Evolutionary conservation across 306 rosid genomes (phyloP).

Genomic region (Calophaca sinica): DNA sequence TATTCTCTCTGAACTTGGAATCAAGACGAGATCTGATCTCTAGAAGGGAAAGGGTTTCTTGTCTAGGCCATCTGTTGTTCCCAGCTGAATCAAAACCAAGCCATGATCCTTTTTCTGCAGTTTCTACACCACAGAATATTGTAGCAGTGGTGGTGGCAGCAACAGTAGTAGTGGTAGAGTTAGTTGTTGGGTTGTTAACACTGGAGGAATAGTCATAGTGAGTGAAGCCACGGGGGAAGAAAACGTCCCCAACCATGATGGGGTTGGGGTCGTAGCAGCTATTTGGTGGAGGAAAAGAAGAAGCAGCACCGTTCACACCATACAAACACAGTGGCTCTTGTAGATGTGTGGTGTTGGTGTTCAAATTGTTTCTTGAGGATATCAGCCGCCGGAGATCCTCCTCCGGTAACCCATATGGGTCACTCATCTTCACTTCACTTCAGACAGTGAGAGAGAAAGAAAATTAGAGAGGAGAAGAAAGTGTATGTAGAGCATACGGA

Average conservation of each 20-base stretch:
- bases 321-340: constrained; percentile 39
- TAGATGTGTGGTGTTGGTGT: constrained; percentile 23
- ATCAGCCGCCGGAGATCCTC: constrained; percentile 73
- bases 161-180: not conserved
- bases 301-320: not conserved
- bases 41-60: constrained; percentile 80
- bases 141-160: not conserved
- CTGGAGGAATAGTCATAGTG: constrained; percentile 29
- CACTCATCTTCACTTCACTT: constrained; percentile 31
- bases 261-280: constrained; percentile 44
- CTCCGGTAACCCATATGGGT: constrained; percentile 60
- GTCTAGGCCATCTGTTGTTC: constrained; percentile 80
- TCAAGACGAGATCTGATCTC: constrained; percentile 92
- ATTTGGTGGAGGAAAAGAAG: constrained; percentile 25
- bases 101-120: constrained; percentile 50
- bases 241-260: constrained; percentile 45
- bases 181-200: not conserved
- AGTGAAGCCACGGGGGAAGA: constrained; percentile 46
- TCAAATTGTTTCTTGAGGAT: constrained; percentile 49
- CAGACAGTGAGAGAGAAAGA: not conserved
- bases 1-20: constrained; percentile 79
- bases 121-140: constrained; percentile 40
- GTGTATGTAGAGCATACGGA: constrained; percentile 10
- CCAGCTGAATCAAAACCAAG: constrained; percentile 58
- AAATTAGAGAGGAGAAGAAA: not conserved